Conservation (phyloP, 2,329 filamentous ascomycete species). For the Furcasterigmium furcatum region DNA sequence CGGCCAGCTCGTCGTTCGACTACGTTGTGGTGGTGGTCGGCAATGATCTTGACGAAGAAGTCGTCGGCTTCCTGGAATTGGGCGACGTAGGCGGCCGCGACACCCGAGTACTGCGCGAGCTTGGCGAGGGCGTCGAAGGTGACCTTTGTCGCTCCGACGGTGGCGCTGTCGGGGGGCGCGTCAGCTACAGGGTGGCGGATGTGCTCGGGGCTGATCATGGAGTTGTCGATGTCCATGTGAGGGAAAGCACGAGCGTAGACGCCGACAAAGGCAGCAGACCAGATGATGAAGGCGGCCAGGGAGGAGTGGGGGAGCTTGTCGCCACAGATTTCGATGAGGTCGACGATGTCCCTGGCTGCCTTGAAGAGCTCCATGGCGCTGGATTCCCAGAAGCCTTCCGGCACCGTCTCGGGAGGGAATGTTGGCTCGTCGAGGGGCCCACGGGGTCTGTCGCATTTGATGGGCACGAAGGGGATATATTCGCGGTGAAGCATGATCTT, state of each 20-base stretch:
- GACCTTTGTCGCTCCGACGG: not conserved
- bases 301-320: conserved; percentile 65
- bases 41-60: conserved; percentile 6
- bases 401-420: conserved; percentile 45
- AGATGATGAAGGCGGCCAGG: conserved; percentile 64
- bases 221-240: conserved; percentile 59
- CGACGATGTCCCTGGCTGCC: conserved; percentile 59
- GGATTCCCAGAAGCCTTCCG: conserved; percentile 57
- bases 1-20: not conserved
- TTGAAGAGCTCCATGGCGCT: conserved; percentile 62
- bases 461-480: conserved; percentile 63
- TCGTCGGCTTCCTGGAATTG: conserved; percentile 9
- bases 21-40: conserved; percentile 7
- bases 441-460: conserved; percentile 44
- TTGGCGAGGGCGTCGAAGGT: conserved; percentile 4
- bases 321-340: conserved; percentile 60
- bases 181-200: not conserved
- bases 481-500: conserved; percentile 67
- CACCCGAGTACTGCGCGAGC: conserved; percentile 5
- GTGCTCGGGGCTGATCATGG: conserved; percentile 42
- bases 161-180: conserved; percentile 14
- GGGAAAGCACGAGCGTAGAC: conserved; percentile 67
- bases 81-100: conserved; percentile 7
- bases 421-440: conserved; percentile 58
- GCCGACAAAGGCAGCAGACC: conserved; percentile 62